Evolutionary conservation across 208 protist species (phyloP).

Genomic region (Leishmania amazonensis): DNA sequence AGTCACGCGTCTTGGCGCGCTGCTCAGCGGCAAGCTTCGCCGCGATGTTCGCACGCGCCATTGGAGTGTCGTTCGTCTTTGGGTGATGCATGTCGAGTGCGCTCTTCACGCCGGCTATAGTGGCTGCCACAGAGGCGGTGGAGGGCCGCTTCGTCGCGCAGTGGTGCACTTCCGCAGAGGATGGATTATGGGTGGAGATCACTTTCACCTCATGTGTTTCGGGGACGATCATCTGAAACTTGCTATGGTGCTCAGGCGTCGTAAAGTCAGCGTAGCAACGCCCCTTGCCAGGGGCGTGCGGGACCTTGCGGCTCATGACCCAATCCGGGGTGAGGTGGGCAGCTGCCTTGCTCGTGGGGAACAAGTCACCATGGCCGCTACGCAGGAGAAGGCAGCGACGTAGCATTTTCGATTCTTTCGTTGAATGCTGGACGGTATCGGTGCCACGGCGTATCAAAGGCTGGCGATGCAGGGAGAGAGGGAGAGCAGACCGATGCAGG

Average conservation of each 20-base stretch:
- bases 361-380: constrained; percentile 75
- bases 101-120: constrained; percentile 36
- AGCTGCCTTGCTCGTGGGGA: constrained; percentile 82
- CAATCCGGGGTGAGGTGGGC: constrained; percentile 65
- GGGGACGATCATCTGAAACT: constrained; percentile 50
- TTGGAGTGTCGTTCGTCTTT: constrained; percentile 40
- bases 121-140: constrained; percentile 23
- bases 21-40: constrained; percentile 57
- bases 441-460: not conserved
- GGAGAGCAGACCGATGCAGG: not conserved
- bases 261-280: constrained; percentile 59
- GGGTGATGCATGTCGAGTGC: constrained; percentile 29
- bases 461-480: not conserved
- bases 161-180: constrained; percentile 22
- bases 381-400: constrained; percentile 35
- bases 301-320: constrained; percentile 53
- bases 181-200: constrained; percentile 23
- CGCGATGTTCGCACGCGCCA: constrained; percentile 71
- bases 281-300: constrained; percentile 52
- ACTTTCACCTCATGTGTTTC: constrained; percentile 36
- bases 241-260: constrained; percentile 37
- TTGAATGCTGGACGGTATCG: not conserved
- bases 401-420: constrained; percentile 21
- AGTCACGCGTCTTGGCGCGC: constrained; percentile 65
- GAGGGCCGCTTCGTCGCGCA: constrained; percentile 39